A percentile compares a stretch with the other conserved stretches of the same genome.
Evolutionary conservation across 2,329 filamentous ascomycete species (phyloP).

Genomic region (Alternaria triticimaculans): DNA sequence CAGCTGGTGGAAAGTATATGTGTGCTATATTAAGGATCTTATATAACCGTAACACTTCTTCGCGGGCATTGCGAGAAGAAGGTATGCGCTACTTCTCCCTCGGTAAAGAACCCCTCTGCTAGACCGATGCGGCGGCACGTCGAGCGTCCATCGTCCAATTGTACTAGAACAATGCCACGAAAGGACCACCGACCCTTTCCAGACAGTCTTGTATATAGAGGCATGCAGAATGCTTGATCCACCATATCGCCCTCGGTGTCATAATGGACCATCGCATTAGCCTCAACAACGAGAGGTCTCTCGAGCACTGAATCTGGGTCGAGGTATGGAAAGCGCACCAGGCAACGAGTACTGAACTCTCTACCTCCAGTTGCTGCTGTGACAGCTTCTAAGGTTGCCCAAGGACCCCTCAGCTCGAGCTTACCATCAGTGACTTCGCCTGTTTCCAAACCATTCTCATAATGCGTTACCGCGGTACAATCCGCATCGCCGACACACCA

Average conservation of each 20-base stretch:
- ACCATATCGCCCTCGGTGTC: not conserved
- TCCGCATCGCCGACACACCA: not conserved
- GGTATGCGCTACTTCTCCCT: not conserved
- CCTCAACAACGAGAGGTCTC: too few species aligned
- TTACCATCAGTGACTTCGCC: not conserved
- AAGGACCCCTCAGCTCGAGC: not conserved
- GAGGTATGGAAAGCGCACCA: too few species aligned
- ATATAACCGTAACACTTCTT: not conserved
- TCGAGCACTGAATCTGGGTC: too few species aligned
- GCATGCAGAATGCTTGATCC: not conserved
- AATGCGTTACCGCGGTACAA: not conserved
- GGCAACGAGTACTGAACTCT: too few species aligned
- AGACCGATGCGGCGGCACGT: not conserved
- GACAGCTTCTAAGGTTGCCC: too few species aligned
- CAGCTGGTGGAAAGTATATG: too few species aligned
- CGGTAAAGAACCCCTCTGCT: rapidly evolving
- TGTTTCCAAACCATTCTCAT: not conserved
- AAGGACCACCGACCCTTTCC: too few species aligned
- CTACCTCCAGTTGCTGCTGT: too few species aligned
- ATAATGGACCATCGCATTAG: too few species aligned
- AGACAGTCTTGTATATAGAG: too few species aligned
- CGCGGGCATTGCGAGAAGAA: not conserved
- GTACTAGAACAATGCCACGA: not conserved
- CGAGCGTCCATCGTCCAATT: rapidly evolving
- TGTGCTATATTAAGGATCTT: too few species aligned